These are phyloP conservation scores for Panicum hallii DNA, from an alignment of 202 grass and related monocot species.

Conservation along the genomic window DNA sequence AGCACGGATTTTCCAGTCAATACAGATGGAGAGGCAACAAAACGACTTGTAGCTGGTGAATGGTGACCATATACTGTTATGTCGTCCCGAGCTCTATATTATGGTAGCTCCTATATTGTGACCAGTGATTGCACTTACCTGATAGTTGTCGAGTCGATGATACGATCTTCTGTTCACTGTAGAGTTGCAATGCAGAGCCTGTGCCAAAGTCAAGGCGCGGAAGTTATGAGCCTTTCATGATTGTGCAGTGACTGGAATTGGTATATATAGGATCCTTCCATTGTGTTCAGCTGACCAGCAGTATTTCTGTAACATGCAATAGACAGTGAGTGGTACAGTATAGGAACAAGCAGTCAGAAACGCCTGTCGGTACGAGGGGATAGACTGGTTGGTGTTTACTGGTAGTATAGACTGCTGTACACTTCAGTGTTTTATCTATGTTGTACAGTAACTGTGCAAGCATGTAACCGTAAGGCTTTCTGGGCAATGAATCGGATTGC, in stretches of 20 bases:
- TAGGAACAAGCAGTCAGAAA: neutral
- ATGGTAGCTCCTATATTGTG: neutral
- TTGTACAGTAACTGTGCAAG: neutral
- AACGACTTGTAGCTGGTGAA: conserved; percentile 39
- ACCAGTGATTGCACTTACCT: neutral
- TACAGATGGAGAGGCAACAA: conserved; percentile 79
- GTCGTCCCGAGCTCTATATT: neutral
- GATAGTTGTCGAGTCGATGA: neutral
- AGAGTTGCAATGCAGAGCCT: neutral
- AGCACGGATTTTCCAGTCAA: conserved; percentile 76
- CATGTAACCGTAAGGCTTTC: neutral
- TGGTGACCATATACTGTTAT: neutral
- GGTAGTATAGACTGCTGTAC: conserved; percentile 1
- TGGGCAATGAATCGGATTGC: conserved; percentile 7
- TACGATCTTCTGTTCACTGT: neutral
- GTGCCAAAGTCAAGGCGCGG: neutral
- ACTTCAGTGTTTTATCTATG: neutral
- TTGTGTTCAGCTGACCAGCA: neutral
- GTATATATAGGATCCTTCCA: conserved; percentile 2
- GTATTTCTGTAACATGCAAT: neutral
- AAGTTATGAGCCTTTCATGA: neutral
- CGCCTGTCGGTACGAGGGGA: neutral
- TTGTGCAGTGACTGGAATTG: neutral
- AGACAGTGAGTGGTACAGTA: neutral
- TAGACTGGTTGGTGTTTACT: neutral